phyloP scores from a whole-genome alignment of 805 yeast species.

The Wickerhamiella brachini region DNA sequence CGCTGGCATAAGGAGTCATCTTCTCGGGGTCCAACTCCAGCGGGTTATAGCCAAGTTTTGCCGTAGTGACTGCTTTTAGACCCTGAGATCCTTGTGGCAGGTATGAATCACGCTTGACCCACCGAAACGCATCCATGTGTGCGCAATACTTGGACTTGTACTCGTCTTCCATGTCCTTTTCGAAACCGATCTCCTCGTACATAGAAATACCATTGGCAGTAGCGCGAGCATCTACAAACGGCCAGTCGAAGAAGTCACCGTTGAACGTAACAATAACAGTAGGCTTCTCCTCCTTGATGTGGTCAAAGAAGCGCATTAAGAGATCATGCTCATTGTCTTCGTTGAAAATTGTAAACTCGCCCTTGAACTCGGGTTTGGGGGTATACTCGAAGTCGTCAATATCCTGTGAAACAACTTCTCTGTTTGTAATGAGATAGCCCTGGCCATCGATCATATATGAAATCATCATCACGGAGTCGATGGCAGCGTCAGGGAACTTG shows the following conservation, averaged over 20 bases:
- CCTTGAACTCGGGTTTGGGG: slow-evolving; percentile 92
- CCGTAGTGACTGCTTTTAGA: slow-evolving; percentile 92
- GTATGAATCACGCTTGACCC: slow-evolving; percentile 97
- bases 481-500: slow-evolving; percentile 83
- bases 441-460: slow-evolving; percentile 99
- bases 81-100: slow-evolving; percentile 98
- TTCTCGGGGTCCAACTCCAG: slow-evolving; percentile 93
- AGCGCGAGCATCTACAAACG: slow-evolving; percentile 85
- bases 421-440: slow-evolving; percentile 83
- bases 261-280: slow-evolving; percentile 96
- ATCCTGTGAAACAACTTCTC: slow-evolving; percentile 88
- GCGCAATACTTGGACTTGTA: slow-evolving; percentile 84
- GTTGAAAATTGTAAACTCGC: slow-evolving; percentile 77
- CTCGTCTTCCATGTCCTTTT: slow-evolving; percentile 84
- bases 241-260: slow-evolving; percentile 99
- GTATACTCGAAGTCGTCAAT: slow-evolving; percentile 96
- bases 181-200: slow-evolving; percentile 90
- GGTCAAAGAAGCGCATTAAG: slow-evolving; percentile 71
- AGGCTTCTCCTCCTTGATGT: slow-evolving; percentile 74
- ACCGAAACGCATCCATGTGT: slow-evolving; percentile 93
- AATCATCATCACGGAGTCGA: slow-evolving; percentile 96
- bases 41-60: slow-evolving; percentile 91
- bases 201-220: slow-evolving; percentile 70
- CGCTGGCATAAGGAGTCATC: slow-evolving; percentile 96
- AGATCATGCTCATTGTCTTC: slow-evolving; percentile 73